These are phyloP conservation scores for Debaryomyces subglobosus DNA, from an alignment of 1,139 yeast species.

Conservation along the genomic window DNA sequence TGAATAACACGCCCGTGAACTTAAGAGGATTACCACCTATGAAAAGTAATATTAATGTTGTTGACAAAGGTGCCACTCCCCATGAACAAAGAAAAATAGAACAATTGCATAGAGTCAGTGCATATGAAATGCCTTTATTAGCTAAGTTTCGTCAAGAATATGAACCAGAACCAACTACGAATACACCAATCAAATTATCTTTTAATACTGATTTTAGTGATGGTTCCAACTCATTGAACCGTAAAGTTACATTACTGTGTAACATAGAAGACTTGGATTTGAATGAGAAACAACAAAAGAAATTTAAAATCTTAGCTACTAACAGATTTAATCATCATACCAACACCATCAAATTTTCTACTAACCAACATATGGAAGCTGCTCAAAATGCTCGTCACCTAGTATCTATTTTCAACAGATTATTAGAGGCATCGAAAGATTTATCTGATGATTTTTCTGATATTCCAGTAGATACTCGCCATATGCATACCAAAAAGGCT, in stretches of 20 bases:
- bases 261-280: constrained; percentile 59
- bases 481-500: constrained; percentile 51
- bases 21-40: constrained; percentile 46
- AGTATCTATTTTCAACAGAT: constrained; percentile 61
- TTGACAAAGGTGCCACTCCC: constrained; percentile 39
- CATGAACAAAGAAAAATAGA: constrained; percentile 43
- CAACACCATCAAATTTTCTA: constrained; percentile 62
- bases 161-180: constrained; percentile 42
- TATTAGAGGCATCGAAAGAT: constrained; percentile 69
- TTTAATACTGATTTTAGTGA: constrained; percentile 77
- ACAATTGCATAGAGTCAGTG: constrained; percentile 74
- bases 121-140: constrained; percentile 88
- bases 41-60: constrained; percentile 42
- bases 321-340: constrained; percentile 68
- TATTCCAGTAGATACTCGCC: constrained; percentile 82
- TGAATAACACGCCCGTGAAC: constrained; percentile 47
- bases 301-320: constrained; percentile 79
- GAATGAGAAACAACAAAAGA: constrained; percentile 58
- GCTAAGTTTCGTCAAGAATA: constrained; percentile 73
- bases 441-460: constrained; percentile 67
- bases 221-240: constrained; percentile 64
- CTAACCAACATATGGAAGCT: constrained; percentile 69
- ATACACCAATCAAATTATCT: constrained; percentile 65
- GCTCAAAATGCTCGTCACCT: constrained; percentile 83
- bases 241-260: constrained; percentile 67